Conservation (phyloP, 768 basidiomycete species). For the Roridomyces roridus region DNA sequence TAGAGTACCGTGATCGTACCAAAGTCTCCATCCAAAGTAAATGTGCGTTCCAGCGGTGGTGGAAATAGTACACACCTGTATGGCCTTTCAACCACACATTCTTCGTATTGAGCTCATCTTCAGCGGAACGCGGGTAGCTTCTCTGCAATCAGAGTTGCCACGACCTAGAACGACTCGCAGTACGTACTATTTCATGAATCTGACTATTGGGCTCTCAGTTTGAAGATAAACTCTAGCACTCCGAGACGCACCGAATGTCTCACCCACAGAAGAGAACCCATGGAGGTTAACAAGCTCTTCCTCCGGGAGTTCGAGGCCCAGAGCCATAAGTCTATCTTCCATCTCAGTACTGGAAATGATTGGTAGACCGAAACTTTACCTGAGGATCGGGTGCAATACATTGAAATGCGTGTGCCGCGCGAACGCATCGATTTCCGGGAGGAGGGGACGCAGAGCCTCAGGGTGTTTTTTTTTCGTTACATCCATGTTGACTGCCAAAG, state of each 20-base stretch:
- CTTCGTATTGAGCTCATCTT: constrained; percentile 56
- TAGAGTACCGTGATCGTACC: constrained; percentile 63
- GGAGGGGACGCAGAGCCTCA: constrained; percentile 50
- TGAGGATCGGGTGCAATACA: constrained; percentile 54
- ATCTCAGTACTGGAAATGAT: background rate
- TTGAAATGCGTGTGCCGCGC: constrained; percentile 57
- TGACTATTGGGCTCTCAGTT: constrained; percentile 34
- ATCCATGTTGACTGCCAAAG: constrained; percentile 54
- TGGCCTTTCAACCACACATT: constrained; percentile 69
- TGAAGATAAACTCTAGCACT: no score
- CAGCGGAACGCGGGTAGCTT: constrained; percentile 56
- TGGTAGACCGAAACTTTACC: constrained; percentile 33
- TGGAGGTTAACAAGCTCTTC: constrained; percentile 56
- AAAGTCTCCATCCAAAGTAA: constrained; percentile 42
- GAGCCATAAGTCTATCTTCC: constrained; percentile 51
- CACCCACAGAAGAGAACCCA: constrained; percentile 45
- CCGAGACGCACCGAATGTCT: constrained; percentile 50
- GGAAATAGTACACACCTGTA: constrained; percentile 45
- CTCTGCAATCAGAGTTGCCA: background rate
- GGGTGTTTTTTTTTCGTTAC: constrained; percentile 56
- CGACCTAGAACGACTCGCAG: background rate
- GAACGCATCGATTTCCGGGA: constrained; percentile 60
- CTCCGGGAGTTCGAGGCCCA: constrained; percentile 61
- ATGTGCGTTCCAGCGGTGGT: no score
- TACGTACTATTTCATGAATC: constrained; percentile 71